A percentile compares a stretch with the other conserved stretches of the same genome.
phyloP scores from a whole-genome alignment of 164 flowering plant genomes.

The Vitis rotundifolia region DNA sequence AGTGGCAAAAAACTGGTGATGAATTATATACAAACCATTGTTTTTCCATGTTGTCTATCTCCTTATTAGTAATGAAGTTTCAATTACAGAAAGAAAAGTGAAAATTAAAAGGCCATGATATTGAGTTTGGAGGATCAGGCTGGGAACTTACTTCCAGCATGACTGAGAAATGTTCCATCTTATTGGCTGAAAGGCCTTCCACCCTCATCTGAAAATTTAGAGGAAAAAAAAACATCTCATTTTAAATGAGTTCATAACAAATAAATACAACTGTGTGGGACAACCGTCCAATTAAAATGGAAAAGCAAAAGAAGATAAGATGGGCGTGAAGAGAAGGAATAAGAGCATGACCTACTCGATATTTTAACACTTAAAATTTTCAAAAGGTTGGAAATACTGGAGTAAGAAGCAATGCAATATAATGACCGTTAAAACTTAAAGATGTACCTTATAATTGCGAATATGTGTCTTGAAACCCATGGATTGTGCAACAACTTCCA shows the following conservation, averaged over 20 bases:
- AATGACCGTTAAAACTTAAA: too few relatives aligned
- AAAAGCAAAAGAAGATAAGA: not conserved
- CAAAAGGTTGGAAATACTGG: not conserved
- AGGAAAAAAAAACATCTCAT: not conserved
- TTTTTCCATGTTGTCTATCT: too few relatives aligned
- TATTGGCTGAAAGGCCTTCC: conserved; percentile 83
- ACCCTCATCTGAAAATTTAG: conserved; percentile 81
- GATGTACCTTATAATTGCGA: conserved; percentile 81
- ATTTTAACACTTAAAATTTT: not conserved
- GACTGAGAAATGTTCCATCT: conserved; percentile 66
- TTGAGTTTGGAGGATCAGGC: not conserved
- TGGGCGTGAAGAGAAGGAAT: not conserved
- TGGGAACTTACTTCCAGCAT: conserved; percentile 68
- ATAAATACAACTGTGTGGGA: not conserved
- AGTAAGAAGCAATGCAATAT: too few relatives aligned
- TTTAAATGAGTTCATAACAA: not conserved
- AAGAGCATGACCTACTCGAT: not conserved
- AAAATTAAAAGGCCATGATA: too few relatives aligned
- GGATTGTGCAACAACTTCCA: conserved; percentile 99
- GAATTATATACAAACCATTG: too few relatives aligned
- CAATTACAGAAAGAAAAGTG: too few relatives aligned
- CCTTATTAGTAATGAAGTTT: too few relatives aligned
- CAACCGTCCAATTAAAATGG: not conserved
- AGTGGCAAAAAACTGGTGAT: too few relatives aligned
- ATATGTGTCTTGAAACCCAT: conserved; percentile 99